phyloP scores from a whole-genome alignment of 805 yeast genomes.

The Maudiozyma saulgeensis region DNA sequence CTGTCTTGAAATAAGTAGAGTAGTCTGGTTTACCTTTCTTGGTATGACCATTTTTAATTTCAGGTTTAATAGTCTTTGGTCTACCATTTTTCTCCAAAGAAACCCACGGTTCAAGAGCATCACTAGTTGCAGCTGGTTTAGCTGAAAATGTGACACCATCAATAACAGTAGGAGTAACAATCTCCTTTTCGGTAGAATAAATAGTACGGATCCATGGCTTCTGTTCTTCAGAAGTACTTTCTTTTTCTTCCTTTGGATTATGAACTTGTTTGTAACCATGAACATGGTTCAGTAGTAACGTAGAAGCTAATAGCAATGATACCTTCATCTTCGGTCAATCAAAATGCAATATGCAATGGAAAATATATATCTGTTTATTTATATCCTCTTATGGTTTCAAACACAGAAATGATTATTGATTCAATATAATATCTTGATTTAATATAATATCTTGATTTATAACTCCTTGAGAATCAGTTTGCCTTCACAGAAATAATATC shows the following conservation, averaged over 20 bases:
- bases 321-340: background rate
- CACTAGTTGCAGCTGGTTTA: conserved; percentile 39
- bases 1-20: conserved; percentile 67
- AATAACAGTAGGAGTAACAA: conserved; percentile 61
- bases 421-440: too few species aligned
- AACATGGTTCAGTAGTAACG: background rate
- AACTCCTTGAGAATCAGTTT: too few species aligned
- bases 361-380: too few species aligned
- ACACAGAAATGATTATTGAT: too few species aligned
- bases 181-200: conserved; percentile 43
- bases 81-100: conserved; percentile 65
- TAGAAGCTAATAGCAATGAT: background rate
- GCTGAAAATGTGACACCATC: conserved; percentile 46
- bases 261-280: conserved; percentile 22
- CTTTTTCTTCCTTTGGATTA: conserved; percentile 28
- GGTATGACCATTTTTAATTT: conserved; percentile 61
- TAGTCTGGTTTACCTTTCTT: conserved; percentile 62
- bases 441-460: too few species aligned
- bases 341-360: too few species aligned
- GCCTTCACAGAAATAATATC: too few species aligned
- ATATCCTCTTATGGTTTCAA: too few species aligned
- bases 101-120: conserved; percentile 74
- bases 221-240: conserved; percentile 34
- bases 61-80: conserved; percentile 73
- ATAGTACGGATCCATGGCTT: conserved; percentile 70